phyloP scores from a whole-genome alignment of 148 eudicot genomes.

The Amaranthus palmeri region DNA sequence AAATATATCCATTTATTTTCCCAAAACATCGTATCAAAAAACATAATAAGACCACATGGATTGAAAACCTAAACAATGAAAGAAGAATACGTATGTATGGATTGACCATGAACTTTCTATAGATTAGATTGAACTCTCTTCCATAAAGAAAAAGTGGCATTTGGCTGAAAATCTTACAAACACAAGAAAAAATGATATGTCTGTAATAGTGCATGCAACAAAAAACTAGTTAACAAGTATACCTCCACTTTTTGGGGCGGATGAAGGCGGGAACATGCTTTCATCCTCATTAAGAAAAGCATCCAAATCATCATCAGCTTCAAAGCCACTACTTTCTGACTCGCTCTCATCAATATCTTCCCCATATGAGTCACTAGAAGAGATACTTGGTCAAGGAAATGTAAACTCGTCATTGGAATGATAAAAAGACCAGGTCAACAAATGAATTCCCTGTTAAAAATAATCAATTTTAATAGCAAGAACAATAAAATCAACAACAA shows the following conservation, averaged over 20 bases:
- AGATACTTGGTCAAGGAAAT: conserved; percentile 47
- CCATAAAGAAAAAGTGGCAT: too few species aligned
- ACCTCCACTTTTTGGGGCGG: conserved; percentile 80
- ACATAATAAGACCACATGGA: too few species aligned
- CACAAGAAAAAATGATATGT: not conserved
- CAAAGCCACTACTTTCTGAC: conserved; percentile 43
- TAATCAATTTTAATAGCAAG: not conserved
- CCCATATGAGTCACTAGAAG: conserved; percentile 54
- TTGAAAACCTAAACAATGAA: too few species aligned
- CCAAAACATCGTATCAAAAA: too few species aligned
- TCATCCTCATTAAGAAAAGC: conserved; percentile 44
- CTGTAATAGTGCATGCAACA: not conserved
- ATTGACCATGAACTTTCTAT: too few species aligned
- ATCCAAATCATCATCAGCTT: conserved; percentile 43
- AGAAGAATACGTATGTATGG: too few species aligned
- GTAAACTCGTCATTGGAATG: not conserved
- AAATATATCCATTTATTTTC: too few species aligned
- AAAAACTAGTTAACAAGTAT: conserved; percentile 10
- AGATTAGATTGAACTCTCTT: too few species aligned
- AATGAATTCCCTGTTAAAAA: not conserved
- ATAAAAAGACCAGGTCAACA: not conserved
- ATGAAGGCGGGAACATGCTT: conserved; percentile 42
- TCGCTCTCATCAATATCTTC: conserved; percentile 52
- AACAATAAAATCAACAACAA: not conserved
- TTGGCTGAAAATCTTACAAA: too few species aligned